A percentile compares a stretch with the other conserved stretches of the same genome.
Conservation (phyloP, 2,329 filamentous ascomycete species). For the Pseudopithomyces chartarum region DNA sequence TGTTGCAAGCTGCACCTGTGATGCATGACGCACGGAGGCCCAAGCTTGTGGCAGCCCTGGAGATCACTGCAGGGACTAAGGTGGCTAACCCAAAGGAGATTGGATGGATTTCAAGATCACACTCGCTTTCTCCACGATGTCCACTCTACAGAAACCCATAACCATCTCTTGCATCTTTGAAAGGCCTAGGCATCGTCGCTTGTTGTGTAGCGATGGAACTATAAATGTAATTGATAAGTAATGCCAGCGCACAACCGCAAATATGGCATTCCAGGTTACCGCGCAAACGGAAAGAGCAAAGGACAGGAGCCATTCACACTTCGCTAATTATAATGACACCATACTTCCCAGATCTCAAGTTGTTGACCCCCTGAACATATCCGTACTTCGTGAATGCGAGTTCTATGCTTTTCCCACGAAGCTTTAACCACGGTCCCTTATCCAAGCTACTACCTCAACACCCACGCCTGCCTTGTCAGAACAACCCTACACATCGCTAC, state of each 20-base stretch:
- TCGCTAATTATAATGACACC: not conserved
- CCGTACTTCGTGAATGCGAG: not conserved
- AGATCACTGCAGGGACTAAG: constrained; percentile 8
- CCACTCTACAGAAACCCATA: not conserved
- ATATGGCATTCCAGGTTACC: not conserved
- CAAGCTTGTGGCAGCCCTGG: not conserved
- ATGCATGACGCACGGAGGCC: constrained; percentile 1
- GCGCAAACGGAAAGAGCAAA: constrained; percentile 2
- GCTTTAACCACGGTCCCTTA: too few species aligned
- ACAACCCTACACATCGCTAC: too few species aligned
- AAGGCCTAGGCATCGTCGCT: too few species aligned
- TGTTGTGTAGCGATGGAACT: too few species aligned
- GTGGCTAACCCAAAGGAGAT: constrained; percentile 1
- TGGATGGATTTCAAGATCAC: not conserved
- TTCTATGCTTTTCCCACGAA: not conserved
- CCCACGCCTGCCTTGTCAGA: too few species aligned
- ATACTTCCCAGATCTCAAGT: not conserved
- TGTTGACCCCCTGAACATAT: not conserved
- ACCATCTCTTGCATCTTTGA: too few species aligned
- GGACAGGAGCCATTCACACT: not conserved
- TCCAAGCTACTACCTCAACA: too few species aligned
- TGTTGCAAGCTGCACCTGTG: not conserved
- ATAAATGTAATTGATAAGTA: too few species aligned
- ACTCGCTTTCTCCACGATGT: too few species aligned
- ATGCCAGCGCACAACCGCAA: not conserved